Conservation (phyloP, 2,329 filamentous ascomycete species). For the Colletotrichum melonis region DNA sequence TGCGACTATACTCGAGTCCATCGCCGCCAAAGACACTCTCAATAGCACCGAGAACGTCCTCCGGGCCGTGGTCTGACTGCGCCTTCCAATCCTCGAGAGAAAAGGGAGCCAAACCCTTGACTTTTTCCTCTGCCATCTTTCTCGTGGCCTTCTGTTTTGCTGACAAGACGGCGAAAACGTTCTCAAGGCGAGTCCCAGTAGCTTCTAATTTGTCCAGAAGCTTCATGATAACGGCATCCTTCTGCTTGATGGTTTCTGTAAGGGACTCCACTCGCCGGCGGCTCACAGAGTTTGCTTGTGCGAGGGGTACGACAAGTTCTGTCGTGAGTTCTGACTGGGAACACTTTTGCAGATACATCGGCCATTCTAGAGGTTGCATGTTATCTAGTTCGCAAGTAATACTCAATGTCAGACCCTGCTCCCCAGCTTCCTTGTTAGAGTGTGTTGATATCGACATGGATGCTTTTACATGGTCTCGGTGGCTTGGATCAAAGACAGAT, state of each 20-base stretch:
- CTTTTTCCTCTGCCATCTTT: slow-evolving; percentile 56
- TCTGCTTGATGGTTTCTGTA: slow-evolving; percentile 55
- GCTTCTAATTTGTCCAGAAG: slow-evolving; percentile 66
- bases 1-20: slow-evolving; percentile 45
- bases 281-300: slow-evolving; percentile 57
- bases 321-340: slow-evolving; percentile 55
- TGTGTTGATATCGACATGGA: slow-evolving; percentile 54
- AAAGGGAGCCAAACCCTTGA: slow-evolving; percentile 65
- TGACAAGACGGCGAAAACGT: slow-evolving; percentile 63
- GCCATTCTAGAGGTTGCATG: slow-evolving; percentile 74
- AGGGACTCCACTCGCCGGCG: slow-evolving; percentile 56
- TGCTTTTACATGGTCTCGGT: slow-evolving; percentile 55
- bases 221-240: slow-evolving; percentile 62
- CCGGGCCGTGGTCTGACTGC: slow-evolving; percentile 39
- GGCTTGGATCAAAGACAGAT: slow-evolving; percentile 60
- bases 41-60: slow-evolving; percentile 52
- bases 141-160: slow-evolving; percentile 58
- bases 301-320: slow-evolving; percentile 63
- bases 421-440: slow-evolving; percentile 47
- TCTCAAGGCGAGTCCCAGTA: slow-evolving; percentile 62
- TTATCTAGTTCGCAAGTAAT: slow-evolving; percentile 73
- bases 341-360: slow-evolving; percentile 64
- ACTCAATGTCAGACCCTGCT: slow-evolving; percentile 60
- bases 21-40: slow-evolving; percentile 52
- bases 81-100: slow-evolving; percentile 52